Base-by-base conservation (phyloP, 495 filamentous ascomycete genomes). In the Penicillium chermesinum region DNA sequence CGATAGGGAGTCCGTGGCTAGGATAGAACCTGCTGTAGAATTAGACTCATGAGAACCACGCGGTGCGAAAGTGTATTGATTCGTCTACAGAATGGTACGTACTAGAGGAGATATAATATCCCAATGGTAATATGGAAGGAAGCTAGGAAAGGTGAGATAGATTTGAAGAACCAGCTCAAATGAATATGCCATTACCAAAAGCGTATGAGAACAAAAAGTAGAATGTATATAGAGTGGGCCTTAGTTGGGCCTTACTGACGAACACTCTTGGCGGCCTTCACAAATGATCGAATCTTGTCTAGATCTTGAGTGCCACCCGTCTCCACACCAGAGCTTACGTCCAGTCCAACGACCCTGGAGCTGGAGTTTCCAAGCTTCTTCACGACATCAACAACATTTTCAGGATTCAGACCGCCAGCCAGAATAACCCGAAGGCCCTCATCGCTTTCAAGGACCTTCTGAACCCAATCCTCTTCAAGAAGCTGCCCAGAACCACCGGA, bases 261-360 rank as follows among this genome's bases (percentile, higher is more conserved):
- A 52, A 60, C 47, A 35, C 65, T 63, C 69, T 90, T 95, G 1
- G 82, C 87, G 35, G 79, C 81, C 56, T 74, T 72, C 7, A 97
- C 77, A 67, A 99, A 99, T 9, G 71, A 80, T 51, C 73, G 70
- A 47, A 99, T 96, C 72, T 87, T 94, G 45, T 83, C 80, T 41
- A 89, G 38, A 65, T 85, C 86, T 61, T 99, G 94, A 58, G 72
- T 65, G 7, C 91, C 93, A 53, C 86, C 78, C 18, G 79, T 80
- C 71, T 98, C 93, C 10, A 99, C 89, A 0, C 93, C 93, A 57
- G 87, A 94, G 60, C 89, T 95, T 3, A 95, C 87, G 72, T 99
- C 93, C 32, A 99, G 84, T 2, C 83, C 91, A 32, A 88, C 70
- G 2, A 97, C 80, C 57, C 82, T 75, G 3, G 69, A 65, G 19